These are phyloP conservation scores for Hypoxylon sp. DNA, from an alignment of 2,329 filamentous ascomycete genomes.

Conservation along the genomic window DNA sequence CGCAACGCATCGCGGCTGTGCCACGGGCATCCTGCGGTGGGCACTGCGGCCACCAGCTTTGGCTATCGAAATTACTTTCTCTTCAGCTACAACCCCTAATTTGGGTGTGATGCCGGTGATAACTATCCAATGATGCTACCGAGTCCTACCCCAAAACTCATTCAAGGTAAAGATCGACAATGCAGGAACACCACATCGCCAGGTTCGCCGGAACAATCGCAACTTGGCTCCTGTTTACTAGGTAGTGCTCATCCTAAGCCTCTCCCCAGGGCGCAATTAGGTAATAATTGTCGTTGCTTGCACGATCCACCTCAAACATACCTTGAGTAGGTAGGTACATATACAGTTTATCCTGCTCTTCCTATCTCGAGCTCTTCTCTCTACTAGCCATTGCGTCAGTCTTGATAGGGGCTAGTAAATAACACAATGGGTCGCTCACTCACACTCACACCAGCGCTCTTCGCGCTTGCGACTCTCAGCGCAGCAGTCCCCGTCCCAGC, in stretches of 20 bases:
- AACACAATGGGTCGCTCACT: slow-evolving; percentile 34
- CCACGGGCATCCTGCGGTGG: not conserved
- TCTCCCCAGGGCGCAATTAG: slow-evolving; percentile 18
- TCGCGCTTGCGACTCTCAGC: slow-evolving; percentile 34
- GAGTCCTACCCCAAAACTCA: not conserved
- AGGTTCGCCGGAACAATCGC: slow-evolving; percentile 16
- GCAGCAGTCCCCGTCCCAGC: slow-evolving; percentile 23
- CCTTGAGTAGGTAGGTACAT: slow-evolving; percentile 3
- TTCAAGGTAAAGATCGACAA: slow-evolving; percentile 31
- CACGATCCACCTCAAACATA: not conserved
- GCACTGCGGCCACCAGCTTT: slow-evolving; percentile 2
- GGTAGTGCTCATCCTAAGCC: slow-evolving; percentile 13
- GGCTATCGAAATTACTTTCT: slow-evolving; percentile 15
- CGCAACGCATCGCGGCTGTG: slow-evolving; percentile 13
- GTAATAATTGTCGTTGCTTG: slow-evolving; percentile 12
- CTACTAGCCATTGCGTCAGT: not conserved
- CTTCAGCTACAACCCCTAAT: slow-evolving; percentile 18
- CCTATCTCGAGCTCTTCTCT: not conserved
- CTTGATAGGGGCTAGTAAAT: slow-evolving; percentile 2
- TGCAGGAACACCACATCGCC: slow-evolving; percentile 25
- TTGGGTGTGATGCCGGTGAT: slow-evolving; percentile 10
- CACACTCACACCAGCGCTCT: slow-evolving; percentile 22
- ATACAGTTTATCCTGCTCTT: slow-evolving; percentile 16
- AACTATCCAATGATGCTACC: slow-evolving; percentile 15
- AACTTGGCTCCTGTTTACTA: not conserved